Evolutionary conservation across 345 rosid genomes (phyloP), one percentile per base, ranked within the genome.

Genomic region (Eucalyptus pauciflora): DNA sequence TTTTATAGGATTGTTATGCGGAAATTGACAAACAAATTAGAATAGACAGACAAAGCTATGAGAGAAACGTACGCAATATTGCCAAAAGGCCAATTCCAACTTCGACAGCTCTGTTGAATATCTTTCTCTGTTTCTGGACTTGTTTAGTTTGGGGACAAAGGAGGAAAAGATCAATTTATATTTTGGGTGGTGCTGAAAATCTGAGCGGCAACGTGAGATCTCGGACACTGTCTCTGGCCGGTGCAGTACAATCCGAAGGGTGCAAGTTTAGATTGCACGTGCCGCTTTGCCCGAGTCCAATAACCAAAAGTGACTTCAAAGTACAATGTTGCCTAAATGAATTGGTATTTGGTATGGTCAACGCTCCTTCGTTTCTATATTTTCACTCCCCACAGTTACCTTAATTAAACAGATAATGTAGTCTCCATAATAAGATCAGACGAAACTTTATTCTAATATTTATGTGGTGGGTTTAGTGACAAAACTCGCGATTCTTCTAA

Each of bases 401-500:
- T n/a, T 14, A 64, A 64, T n/a, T 14, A 64, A 64, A 64, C 7
- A 4, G 5, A 64, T 13, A 6, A 31, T 64, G 5, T 3, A 37
- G 83, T 37, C 83, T 76, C 27, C 8, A 20, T 20, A 37, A 20
- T 37, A 20, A 76, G 83, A 76, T 76, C 24, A 11, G 11, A 22
- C 1, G 18, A 20, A 2, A 37, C 14, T 18, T 20, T 3, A 10
- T 37, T 37, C 6, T 24, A 56, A 24, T 56, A 56, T 56, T 56
- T 56, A 41, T 0, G 2, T 33, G 4, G 46, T 37, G 46, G 24
- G 27, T 37, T 71, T 10, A 10, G 27, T 10, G 1, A 43, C 12
- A 31, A 71, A 69, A 37, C 3, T 2, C 2, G 1, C 8, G 5
- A 0, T 37, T 71, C 8, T 71, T 71, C 1, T 5, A 0, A 37